These are phyloP conservation scores for Fusarium phyllophilum DNA, from an alignment of 2,329 filamentous ascomycete species.

Conservation along the genomic window DNA sequence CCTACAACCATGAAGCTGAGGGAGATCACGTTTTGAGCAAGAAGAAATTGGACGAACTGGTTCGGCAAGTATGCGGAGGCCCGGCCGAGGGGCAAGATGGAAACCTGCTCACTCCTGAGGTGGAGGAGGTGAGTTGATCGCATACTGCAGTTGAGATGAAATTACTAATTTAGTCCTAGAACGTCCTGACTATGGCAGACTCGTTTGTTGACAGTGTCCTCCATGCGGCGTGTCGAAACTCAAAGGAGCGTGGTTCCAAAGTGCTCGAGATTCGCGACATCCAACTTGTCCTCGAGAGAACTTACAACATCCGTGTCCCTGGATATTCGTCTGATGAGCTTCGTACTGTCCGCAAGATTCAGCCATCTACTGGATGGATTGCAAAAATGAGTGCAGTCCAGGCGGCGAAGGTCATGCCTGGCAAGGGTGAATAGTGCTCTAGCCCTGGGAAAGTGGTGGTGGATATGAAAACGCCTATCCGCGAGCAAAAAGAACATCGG, in stretches of 20 bases:
- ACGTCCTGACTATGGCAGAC: conserved; percentile 88
- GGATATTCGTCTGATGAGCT: conserved; percentile 96
- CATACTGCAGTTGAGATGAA: neutral
- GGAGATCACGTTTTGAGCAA: conserved; percentile 95
- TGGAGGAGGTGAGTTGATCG: conserved; percentile 81
- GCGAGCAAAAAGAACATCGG: neutral
- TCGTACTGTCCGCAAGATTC: conserved; percentile 91
- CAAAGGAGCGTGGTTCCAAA: conserved; percentile 91
- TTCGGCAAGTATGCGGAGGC: conserved; percentile 90
- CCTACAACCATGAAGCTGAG: conserved; percentile 89
- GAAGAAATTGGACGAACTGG: conserved; percentile 95
- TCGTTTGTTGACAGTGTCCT: conserved; percentile 95
- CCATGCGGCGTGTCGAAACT: conserved; percentile 85
- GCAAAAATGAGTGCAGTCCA: conserved; percentile 97
- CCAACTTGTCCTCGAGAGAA: conserved; percentile 83
- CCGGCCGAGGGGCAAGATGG: conserved; percentile 76
- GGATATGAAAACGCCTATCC: neutral
- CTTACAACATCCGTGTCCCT: conserved; percentile 91
- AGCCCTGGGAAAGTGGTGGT: neutral
- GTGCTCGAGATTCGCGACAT: conserved; percentile 90
- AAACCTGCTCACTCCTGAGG: conserved; percentile 86
- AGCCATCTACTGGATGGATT: conserved; percentile 89
- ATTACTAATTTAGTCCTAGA: conserved; percentile 61
- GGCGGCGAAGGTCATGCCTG: conserved; percentile 84
- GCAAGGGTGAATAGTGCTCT: conserved; percentile 61